Evolutionary conservation across 2,329 filamentous ascomycete species (phyloP), one percentile per base, ranked within the genome.

Genomic region (Nemania abortiva): DNA sequence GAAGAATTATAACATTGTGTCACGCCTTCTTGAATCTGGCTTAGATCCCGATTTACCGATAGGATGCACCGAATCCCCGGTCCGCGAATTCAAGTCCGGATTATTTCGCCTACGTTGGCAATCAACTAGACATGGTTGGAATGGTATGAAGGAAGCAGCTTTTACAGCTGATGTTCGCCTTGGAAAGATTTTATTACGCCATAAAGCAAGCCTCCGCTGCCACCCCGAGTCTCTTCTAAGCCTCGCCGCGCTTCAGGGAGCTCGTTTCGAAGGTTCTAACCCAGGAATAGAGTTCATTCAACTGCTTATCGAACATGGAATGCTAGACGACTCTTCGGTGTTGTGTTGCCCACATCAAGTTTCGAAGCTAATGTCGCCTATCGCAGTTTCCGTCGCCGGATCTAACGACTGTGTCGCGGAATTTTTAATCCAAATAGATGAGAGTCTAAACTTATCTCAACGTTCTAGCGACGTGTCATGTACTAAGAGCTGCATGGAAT

Each of bases 121-220:
- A 4, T 39, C 11, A 37, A 10, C 1, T 6, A 2, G 15, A 24
- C 0, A 34, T 10, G 18, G 1, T n/a, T 34, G 42, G 42, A 52
- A 54, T 55, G 56, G 56, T 24, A 13, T 66, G 27, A 1, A 9
- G 9, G n/a, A 39, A 22, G 64, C 64, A 42, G 64, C 50, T 3
- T 27, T 13, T 3, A 31, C 57, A 13, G 18, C n/a, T 13, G 57
- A 66, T n/a, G 52, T 11, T 6, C 50, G 31, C 39, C 64, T 66
- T 56, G 50, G 1, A 4, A 27, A 50, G 10, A 61, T 66, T 5
- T 24, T 66, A 15, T 34, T 66, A 56, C 1, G 20, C 3, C 49
- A 37, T 24, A 27, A 24, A 31, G 64, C 55, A 50, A 29, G 47
- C 1, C 31, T 34, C 31, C 4, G 31, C 9, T 0, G 31, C 31